Conservation (phyloP, 441 rosid species). For the Erodium texanum region DNA sequence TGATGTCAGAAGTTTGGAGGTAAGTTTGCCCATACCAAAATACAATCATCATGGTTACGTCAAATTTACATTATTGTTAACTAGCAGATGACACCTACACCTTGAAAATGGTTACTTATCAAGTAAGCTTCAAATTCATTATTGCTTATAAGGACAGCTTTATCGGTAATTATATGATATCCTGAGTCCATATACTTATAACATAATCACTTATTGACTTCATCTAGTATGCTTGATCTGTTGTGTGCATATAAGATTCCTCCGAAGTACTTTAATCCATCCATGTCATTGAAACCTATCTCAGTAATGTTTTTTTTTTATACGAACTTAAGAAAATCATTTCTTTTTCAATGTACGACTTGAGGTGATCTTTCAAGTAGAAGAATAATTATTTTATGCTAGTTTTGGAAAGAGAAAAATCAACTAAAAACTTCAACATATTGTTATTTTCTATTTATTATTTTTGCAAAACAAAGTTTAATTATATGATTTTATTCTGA, state of each 20-base stretch:
- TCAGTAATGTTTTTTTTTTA: neutral
- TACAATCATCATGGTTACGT: neutral
- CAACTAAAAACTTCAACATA: neutral
- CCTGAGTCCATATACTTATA: neutral
- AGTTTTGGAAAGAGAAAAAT: neutral
- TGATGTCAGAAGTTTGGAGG: constrained; percentile 50
- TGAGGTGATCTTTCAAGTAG: neutral
- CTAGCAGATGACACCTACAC: neutral
- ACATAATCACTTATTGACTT: neutral
- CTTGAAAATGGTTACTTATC: neutral
- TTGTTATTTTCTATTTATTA: neutral
- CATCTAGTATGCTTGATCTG: neutral
- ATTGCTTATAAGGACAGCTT: neutral
- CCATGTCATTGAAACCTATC: neutral
- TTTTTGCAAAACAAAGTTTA: neutral
- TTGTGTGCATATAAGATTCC: neutral
- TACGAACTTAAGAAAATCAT: neutral
- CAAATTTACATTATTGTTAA: neutral
- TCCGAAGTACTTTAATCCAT: neutral
- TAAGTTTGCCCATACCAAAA: constrained; percentile 15
- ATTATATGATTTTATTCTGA: neutral
- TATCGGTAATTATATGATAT: neutral
- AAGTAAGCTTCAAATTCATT: neutral
- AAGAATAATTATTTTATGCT: neutral
- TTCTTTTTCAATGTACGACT: neutral